These are phyloP conservation scores for Suhomyces atakaporum DNA, from an alignment of 1,139 yeast genomes.

Conservation along the genomic window DNA sequence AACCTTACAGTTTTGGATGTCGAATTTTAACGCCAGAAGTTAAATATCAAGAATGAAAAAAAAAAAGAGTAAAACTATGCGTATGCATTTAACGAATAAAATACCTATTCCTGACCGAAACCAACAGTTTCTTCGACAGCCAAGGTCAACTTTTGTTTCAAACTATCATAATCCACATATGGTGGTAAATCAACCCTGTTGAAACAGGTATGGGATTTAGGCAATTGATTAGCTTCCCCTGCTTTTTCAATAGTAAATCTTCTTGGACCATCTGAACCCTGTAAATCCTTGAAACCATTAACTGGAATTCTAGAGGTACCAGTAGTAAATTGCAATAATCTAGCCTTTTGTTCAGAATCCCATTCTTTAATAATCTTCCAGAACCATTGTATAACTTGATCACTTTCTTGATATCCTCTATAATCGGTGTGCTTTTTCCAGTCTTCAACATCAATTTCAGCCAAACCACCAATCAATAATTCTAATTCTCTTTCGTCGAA, in stretches of 20 bases:
- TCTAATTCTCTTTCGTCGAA: conserved; percentile 97
- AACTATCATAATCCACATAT: conserved; percentile 69
- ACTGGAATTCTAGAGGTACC: conserved; percentile 99
- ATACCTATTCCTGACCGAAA: conserved; percentile 82
- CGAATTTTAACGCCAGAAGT: background rate
- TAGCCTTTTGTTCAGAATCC: conserved; percentile 96
- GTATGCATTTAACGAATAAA: conserved; percentile 1
- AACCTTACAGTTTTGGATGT: conserved; percentile 1
- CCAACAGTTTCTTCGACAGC: conserved; percentile 96
- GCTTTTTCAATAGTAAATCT: conserved; percentile 97
- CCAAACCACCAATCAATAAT: conserved; percentile 94
- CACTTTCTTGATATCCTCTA: conserved; percentile 95
- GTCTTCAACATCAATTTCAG: conserved; percentile 96
- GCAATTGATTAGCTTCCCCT: conserved; percentile 89
- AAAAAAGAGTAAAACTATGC: background rate
- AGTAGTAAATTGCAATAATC: conserved; percentile 93
- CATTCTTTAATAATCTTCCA: conserved; percentile 93
- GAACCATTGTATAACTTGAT: conserved; percentile 97
- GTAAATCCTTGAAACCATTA: conserved; percentile 96
- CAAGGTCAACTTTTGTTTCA: conserved; percentile 77
- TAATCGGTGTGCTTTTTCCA: conserved; percentile 99
- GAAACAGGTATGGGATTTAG: conserved; percentile 95
- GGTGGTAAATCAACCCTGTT: conserved; percentile 92
- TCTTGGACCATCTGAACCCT: conserved; percentile 98
- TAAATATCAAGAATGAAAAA: background rate